phyloP scores from a whole-genome alignment of 345 rosid species.

The Eucalyptus brandiana region DNA sequence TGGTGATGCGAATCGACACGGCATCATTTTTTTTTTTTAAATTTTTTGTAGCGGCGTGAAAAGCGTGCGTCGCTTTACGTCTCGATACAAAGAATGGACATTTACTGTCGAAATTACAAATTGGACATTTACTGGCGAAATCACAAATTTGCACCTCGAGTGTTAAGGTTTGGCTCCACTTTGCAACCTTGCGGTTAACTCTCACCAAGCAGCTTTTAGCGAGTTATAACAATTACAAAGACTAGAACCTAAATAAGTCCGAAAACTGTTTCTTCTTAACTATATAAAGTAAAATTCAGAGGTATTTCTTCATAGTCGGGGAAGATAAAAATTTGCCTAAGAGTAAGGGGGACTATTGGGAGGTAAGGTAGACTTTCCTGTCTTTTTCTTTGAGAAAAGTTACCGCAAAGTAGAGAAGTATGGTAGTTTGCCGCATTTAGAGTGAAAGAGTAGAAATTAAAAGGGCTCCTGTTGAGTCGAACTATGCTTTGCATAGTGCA shows the following conservation, averaged over 20 bases:
- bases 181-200: neutral
- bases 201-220: no score
- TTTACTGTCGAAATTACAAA: neutral
- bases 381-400: no score
- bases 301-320: no score
- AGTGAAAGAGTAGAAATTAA: no score
- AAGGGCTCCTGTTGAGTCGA: accelerated
- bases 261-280: no score
- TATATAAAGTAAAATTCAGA: no score
- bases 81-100: neutral
- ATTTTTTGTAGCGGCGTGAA: neutral
- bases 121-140: neutral
- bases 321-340: no score
- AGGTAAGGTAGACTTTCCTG: accelerated
- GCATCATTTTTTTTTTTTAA: neutral
- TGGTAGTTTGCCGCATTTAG: accelerated
- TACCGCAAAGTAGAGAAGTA: no score
- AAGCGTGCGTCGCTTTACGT: neutral
- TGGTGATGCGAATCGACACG: neutral
- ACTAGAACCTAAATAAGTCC: no score
- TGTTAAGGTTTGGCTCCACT: neutral
- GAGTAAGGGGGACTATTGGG: no score
- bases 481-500: accelerated
- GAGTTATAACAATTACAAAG: no score
- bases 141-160: neutral